Conservation (phyloP, 2,329 filamentous ascomycete species). For the Alternaria gaisen region DNA sequence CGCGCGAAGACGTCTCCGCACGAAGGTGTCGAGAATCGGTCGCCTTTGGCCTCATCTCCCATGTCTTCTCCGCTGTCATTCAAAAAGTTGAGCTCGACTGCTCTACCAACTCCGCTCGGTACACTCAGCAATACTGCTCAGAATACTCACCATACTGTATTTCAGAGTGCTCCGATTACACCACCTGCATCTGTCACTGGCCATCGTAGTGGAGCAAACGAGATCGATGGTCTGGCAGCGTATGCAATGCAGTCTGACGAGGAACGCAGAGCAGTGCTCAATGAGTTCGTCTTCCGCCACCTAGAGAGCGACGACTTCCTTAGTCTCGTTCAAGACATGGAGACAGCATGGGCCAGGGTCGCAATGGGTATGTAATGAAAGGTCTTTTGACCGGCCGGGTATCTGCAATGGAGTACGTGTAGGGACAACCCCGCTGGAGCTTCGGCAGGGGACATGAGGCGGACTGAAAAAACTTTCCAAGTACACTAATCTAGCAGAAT, state of each 20-base stretch:
- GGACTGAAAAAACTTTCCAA: not conserved
- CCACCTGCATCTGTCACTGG: slow-evolving; percentile 14
- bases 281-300: slow-evolving; percentile 61
- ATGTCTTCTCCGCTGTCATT: slow-evolving; percentile 17
- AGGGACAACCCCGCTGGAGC: slow-evolving; percentile 1
- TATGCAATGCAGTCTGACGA: slow-evolving; percentile 54
- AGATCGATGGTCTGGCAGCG: slow-evolving; percentile 25
- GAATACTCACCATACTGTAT: slow-evolving; percentile 9
- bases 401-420: not conserved
- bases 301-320: slow-evolving; percentile 61
- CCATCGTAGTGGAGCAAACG: not conserved
- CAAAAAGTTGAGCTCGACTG: slow-evolving; percentile 16
- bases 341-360: slow-evolving; percentile 56
- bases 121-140: slow-evolving; percentile 18
- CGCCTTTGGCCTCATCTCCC: slow-evolving; percentile 17
- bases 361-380: slow-evolving; percentile 27
- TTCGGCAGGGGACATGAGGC: not conserved
- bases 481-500: not conserved
- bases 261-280: slow-evolving; percentile 54
- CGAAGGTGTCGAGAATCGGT: slow-evolving; percentile 16
- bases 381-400: not conserved
- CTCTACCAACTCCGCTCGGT: slow-evolving; percentile 29
- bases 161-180: slow-evolving; percentile 8
- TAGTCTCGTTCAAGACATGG: slow-evolving; percentile 61
- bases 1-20: slow-evolving; percentile 7